Base-by-base conservation (phyloP, 192 early-diverging fungal genomes). In the Kappamyces sp. region DNA sequence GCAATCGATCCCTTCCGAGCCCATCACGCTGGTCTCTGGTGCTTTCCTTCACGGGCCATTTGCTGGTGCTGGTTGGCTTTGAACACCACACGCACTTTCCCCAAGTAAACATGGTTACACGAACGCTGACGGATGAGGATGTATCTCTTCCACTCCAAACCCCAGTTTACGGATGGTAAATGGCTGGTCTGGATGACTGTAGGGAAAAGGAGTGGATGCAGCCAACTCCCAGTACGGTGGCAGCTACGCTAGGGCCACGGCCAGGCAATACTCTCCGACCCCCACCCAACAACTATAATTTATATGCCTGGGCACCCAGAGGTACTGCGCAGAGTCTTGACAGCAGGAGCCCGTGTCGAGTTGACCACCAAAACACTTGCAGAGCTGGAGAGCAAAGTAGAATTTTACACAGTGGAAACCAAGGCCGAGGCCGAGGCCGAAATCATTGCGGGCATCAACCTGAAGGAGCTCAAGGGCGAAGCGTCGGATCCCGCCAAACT, bases 171-270 rank as follows among this genome's bases (percentile, higher is more conserved):
- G 37, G 37, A 10, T 51, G 49, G 49, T 51, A 51, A 5, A 51
- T 12, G 33, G 12, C 23, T 23, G 23, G 23, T 23, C 23, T 51
- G 33, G n/a, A 37, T 54, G 42, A 54, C 31, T 7, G 32, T 5
- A 54, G 52, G 52, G 52, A 54, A 54, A 54, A 54, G 52, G 42
- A 54, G 42, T 54, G 52, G 52, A 40, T 54, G 12, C 13, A 33
- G 10, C 15, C 52, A 54, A 34, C 52, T 5, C 31, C 39, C 1
- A 15, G 9, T 34, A 37, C 52, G 6, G 42, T 54, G 42, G 12
- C 52, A 5, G 52, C 52, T 34, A 54, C 52, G 13, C 52, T 54
- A n/a, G 52, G n/a, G 39, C 38, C 52, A 5, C 39, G 52, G 42
- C 52, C 52, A 34, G 52, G 52, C 7, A 54, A 54, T 54, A 54